These are phyloP conservation scores for Aspergillus chevalieri DNA, from an alignment of 2,329 filamentous ascomycete genomes.

Conservation along the genomic window DNA sequence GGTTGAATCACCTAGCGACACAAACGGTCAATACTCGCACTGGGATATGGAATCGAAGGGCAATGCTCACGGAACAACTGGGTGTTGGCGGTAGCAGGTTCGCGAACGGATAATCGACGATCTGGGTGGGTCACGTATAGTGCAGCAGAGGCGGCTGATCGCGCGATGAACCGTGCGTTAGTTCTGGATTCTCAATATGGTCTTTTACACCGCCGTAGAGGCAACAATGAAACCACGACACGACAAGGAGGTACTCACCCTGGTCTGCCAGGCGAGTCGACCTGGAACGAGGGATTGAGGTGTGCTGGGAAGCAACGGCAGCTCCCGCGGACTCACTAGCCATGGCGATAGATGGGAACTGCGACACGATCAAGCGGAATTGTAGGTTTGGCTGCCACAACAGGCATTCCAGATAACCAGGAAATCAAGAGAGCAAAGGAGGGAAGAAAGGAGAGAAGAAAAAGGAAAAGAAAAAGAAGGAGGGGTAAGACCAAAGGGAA, in stretches of 20 bases:
- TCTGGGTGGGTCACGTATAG: conserved; percentile 48
- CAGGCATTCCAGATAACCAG: conserved; percentile 15
- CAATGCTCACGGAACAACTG: conserved; percentile 18
- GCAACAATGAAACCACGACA: background rate
- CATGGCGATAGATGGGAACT: conserved; percentile 17
- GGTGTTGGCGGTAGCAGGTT: conserved; percentile 13
- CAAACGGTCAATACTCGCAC: conserved; percentile 1
- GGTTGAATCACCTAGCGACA: conserved; percentile 23
- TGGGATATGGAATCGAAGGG: background rate
- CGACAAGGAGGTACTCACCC: conserved; percentile 19
- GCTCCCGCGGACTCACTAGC: conserved; percentile 20
- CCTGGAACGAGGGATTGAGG: conserved; percentile 11
- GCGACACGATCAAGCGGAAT: conserved; percentile 5
- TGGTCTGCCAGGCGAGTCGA: conserved; percentile 28
- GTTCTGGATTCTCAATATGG: background rate
- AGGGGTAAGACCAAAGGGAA: conserved; percentile 1
- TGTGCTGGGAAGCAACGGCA: conserved; percentile 5
- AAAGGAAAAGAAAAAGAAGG: conserved; percentile 4
- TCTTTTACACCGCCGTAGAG: background rate
- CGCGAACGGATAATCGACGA: conserved; percentile 24
- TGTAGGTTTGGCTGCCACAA: conserved; percentile 5
- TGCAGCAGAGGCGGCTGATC: conserved; percentile 54
- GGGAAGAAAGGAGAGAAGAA: conserved; percentile 1
- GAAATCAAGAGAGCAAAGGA: background rate
- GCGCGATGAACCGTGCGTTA: background rate